Conservation (phyloP, 176 grass and related monocot genomes). For the Oryza nivara region DNA sequence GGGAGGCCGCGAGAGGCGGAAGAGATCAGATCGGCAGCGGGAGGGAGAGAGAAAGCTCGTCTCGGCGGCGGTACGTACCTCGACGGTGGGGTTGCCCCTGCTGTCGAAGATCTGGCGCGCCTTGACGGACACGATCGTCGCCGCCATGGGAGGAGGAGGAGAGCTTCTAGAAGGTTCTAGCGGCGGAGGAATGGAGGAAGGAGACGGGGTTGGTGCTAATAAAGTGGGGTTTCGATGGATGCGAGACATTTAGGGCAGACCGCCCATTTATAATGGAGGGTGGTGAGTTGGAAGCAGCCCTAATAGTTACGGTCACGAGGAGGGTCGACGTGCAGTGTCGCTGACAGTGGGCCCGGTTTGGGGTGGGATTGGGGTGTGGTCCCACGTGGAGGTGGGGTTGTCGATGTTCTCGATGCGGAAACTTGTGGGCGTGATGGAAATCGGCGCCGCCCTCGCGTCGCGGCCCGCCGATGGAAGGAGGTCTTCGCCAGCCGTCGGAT, state of each 20-base stretch:
- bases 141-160: slow-evolving; percentile 21
- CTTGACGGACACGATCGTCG: slow-evolving; percentile 56
- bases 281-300: not conserved
- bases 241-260: not conserved
- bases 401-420: not conserved
- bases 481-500: not conserved
- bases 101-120: slow-evolving; percentile 68
- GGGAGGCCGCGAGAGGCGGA: not conserved
- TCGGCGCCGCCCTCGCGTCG: not conserved
- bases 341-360: not conserved
- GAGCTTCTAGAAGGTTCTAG: not conserved
- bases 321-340: not conserved
- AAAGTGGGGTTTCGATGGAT: not conserved
- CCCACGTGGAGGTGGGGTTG: not conserved
- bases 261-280: not conserved
- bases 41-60: no score
- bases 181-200: not conserved
- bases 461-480: not conserved
- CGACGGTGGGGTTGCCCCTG: slow-evolving; percentile 58
- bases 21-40: not conserved
- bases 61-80: slow-evolving; percentile 19
- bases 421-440: not conserved
- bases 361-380: no score
- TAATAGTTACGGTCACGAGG: not conserved
- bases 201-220: not conserved